Evolutionary conservation across 805 yeast genomes (phyloP), one percentile per base, ranked within the genome.

Genomic region (Kluyveromyces starmeri): DNA sequence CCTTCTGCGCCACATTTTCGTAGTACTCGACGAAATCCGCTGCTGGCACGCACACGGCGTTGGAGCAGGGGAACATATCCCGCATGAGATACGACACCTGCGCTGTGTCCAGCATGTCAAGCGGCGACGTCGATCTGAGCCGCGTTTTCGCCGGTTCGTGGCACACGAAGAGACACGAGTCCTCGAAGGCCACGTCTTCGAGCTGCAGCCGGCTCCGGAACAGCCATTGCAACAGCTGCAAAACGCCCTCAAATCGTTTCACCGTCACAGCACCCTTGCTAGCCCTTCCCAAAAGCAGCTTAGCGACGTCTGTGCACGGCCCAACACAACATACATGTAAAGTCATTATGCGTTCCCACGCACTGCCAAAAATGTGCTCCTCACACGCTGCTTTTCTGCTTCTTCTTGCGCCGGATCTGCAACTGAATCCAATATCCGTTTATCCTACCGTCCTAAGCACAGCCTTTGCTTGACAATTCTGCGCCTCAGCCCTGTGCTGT

Each of bases 41-140:
- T 3, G 26, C 20, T 11, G 26, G 20, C 12, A 50, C 34, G 19
- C 47, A 47, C n/a, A 38, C 28, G 15, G 50, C 34, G 34, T 52
- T 52, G 20, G 48, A 46, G 27, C 50, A 47, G 19, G 59, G 54
- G 17, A 30, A 30, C 6, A 15, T 30, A 15, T 30, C 33, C 10
- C 26, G 16, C n/a, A 30, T 20, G 13, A 30, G 16, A 9, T n/a
- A 9, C 13, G 26, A 12, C 3, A 30, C 8, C 3, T 11, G 15
- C 11, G 7, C 19, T 22, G 25, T 8, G 25, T 30, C 33, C n/a
- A 23, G 11, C n/a, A 14, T n/a, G 13, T 23, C 13, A 12, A 23
- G 13, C 7, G n/a, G 11, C 11, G 26, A 23, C 11, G 26, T 23
- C 7, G 26, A 23, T 10, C 26, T 23, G n/a, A 23, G 26, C 13